Evolutionary conservation across 2,329 filamentous ascomycete genomes (phyloP), one percentile per base, ranked within the genome.

Genomic region (Nemania sp.): DNA sequence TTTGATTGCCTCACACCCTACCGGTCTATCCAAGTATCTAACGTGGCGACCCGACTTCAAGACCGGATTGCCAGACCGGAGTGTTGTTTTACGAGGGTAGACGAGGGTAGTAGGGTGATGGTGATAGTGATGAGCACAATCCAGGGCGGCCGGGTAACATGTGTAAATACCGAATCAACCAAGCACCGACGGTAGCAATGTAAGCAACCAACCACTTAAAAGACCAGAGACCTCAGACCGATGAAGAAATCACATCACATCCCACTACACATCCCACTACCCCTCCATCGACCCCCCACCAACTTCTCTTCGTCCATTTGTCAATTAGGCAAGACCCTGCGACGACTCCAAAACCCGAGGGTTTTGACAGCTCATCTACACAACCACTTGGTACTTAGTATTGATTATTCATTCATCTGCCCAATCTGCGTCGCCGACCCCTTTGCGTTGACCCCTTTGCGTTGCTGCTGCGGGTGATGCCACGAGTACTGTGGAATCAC

Each of bases 311-410:
- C 32, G 52, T 22, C 62, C 10, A 68, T 65, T 68, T 57, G 66
- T 62, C 62, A 68, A 68, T 68, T 62, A 57, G 66, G 66, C 66
- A 68, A 54, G 56, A 68, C 20, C 43, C 51, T 65, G 62, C 66
- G 62, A 65, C 57, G 20, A n/a, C 62, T 53, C 62, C 57, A 61
- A 65, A 62, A 22, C 66, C 66, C 62, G 62, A 53, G 52, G 49
- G 38, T 41, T 27, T 43, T 26, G 47, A 65, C 62, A 52, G 43
- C 57, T 51, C 60, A 11, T 47, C 32, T 41, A 61, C 41, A 61
- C 22, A 52, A 26, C 29, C 43, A 57, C 57, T 56, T 35, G 49
- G 29, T 57, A 57, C 57, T 56, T 35, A 41, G 29, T 57, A 4
- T 54, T 65, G 58, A 47, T 56, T 38, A 27, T 53, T 47, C 45